Base-by-base conservation (phyloP, 2,329 filamentous ascomycete species). In the Claviceps lovelessii region DNA sequence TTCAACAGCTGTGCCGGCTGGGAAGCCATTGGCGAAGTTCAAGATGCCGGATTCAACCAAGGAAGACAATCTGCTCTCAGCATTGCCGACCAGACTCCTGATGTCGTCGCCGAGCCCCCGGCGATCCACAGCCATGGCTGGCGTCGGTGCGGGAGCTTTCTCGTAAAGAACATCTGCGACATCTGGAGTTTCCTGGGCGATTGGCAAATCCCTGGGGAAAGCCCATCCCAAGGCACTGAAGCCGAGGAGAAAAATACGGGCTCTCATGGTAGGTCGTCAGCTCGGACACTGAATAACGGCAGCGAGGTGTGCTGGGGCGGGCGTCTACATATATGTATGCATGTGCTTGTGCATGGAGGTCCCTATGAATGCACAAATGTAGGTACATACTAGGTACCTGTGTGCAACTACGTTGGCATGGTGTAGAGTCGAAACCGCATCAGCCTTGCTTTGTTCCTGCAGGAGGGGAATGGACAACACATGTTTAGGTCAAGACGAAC, bases 21-120 rank as follows among this genome's bases (percentile, higher is more conserved):
- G 84, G 42, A 88, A 78, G 60, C 77, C 75, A 54, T 83, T 77
- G 65, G 85, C 86, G 70, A 78, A 88, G 55, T 85, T 76, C 1
- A 84, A 80, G 1, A 88, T 74, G 28, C 82, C 83, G 2, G 78
- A 81, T 2, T 78, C 76, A 44, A 85, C 74, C 57, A 80, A 84
- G 13, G 76, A 78, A 13, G 81, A 80, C 41, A 83, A 71, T 29
- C 73, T 73, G 48, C 76, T 77, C 44, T 78, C 80, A 1, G 85
- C 63, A 9, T 68, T 68, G 49, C 70, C 73, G 46, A 80, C 69
- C 7, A 78, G 74, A 58, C 76, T 75, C 48, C 73, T 71, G 10
- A 80, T 68, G 54, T 76, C 68, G 53, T 68, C 64, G 45, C 64
- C 62, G 8, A 74, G 55, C 51, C 66, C 66, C 31, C 71, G 67